A percentile compares a stretch with the other conserved stretches of the same genome.
Evolutionary conservation across 2,329 filamentous ascomycete species (phyloP).

Genomic region (Parafenestella ontariensis): DNA sequence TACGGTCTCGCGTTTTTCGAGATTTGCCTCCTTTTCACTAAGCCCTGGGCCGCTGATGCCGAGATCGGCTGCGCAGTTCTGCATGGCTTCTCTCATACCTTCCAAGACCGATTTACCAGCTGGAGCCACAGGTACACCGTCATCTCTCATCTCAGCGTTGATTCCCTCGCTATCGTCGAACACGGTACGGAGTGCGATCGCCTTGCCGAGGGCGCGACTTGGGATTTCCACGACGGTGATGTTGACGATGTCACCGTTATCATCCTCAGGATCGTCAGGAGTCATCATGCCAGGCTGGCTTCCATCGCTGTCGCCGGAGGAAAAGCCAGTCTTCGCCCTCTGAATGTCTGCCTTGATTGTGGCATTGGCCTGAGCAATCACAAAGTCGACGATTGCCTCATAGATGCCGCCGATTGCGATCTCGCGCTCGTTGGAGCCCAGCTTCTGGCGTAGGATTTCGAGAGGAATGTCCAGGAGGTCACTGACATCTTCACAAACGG

Average conservation of each 20-base stretch:
- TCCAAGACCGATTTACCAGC: conserved; percentile 82
- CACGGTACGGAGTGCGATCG: conserved; percentile 84
- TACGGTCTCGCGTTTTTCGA: conserved; percentile 82
- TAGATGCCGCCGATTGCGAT: conserved; percentile 87
- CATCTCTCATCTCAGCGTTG: conserved; percentile 96
- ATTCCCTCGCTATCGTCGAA: conserved; percentile 95
- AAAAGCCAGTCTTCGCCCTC: conserved; percentile 69
- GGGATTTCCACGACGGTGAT: conserved; percentile 90
- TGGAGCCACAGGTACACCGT: conserved; percentile 78
- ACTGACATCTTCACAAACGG: conserved; percentile 88
- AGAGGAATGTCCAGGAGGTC: conserved; percentile 86
- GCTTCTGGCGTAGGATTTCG: conserved; percentile 78
- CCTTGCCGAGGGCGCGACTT: conserved; percentile 80
- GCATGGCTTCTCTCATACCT: conserved; percentile 84
- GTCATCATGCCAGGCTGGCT: conserved; percentile 64
- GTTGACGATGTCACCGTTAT: conserved; percentile 82
- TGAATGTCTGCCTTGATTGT: conserved; percentile 80
- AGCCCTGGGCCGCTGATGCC: conserved; percentile 73
- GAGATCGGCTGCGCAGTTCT: conserved; percentile 78
- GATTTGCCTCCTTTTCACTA: conserved; percentile 76
- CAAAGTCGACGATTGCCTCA: conserved; percentile 93
- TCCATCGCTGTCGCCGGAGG: conserved; percentile 67
- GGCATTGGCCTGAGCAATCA: conserved; percentile 86
- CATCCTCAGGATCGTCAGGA: conserved; percentile 71
- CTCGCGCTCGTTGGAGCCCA: conserved; percentile 82